These are phyloP conservation scores for Fraxinus paxiana DNA, from an alignment of 305 asterid genomes.

Conservation along the genomic window DNA sequence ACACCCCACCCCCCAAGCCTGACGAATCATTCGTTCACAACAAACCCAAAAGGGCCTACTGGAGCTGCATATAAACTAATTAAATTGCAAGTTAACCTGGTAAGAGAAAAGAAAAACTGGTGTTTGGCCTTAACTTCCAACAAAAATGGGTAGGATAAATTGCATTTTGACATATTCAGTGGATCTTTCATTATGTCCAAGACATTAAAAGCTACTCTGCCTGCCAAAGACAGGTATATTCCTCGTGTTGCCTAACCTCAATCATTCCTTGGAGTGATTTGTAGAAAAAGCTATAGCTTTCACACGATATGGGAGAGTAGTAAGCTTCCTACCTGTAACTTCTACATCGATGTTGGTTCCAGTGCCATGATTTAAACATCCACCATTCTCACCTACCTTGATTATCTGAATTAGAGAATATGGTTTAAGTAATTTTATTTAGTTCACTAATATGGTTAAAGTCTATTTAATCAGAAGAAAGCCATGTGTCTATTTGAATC, in stretches of 20 bases:
- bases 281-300: neutral
- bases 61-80: neutral
- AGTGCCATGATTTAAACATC: neutral
- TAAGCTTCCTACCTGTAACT: neutral
- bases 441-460: neutral
- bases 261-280: neutral
- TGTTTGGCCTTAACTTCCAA: neutral
- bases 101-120: neutral
- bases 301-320: neutral
- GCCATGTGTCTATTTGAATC: neutral
- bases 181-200: neutral
- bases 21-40: neutral
- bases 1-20: neutral
- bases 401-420: neutral
- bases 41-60: neutral
- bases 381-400: neutral
- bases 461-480: neutral
- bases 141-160: neutral
- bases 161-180: neutral
- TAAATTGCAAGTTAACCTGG: neutral
- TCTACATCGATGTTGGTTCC: neutral
- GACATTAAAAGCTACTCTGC: neutral
- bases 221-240: neutral
- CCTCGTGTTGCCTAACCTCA: neutral
- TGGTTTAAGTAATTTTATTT: neutral